phyloP scores from a whole-genome alignment of 306 rosid genomes.

The Castanea sativa region DNA sequence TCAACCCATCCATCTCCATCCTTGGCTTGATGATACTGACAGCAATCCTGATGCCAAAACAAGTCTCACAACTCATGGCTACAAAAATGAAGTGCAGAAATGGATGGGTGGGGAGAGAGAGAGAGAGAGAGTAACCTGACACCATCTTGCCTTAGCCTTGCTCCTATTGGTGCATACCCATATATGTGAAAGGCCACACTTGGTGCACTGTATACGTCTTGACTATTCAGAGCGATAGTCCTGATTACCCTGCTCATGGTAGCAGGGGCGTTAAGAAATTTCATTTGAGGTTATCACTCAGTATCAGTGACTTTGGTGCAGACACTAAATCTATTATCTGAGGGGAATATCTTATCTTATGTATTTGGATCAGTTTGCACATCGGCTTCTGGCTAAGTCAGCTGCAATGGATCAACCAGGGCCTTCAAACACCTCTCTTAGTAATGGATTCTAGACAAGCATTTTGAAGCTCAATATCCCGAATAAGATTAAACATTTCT shows the following conservation, averaged over 20 bases:
- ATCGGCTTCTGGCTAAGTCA: too few species aligned
- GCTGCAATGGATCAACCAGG: too few species aligned
- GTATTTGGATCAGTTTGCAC: too few species aligned
- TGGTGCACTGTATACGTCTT: conserved; percentile 90
- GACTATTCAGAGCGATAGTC: conserved; percentile 87
- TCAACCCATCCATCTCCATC: conserved; percentile 99
- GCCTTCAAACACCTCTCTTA: too few species aligned
- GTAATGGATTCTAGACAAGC: too few species aligned
- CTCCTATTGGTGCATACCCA: conserved; percentile 97
- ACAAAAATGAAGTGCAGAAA: conserved; percentile 5
- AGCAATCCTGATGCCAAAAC: conserved; percentile 69
- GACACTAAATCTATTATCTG: too few species aligned
- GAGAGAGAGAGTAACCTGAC: conserved; percentile 70
- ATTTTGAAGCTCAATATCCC: too few species aligned
- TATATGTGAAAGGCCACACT: conserved; percentile 92
- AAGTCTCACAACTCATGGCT: conserved; percentile 18
- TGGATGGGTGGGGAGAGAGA: background rate
- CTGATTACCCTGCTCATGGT: conserved; percentile 54
- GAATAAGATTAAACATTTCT: too few species aligned
- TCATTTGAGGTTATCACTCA: background rate
- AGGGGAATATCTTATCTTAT: too few species aligned
- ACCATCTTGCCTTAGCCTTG: conserved; percentile 96
- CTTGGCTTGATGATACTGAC: conserved; percentile 98
- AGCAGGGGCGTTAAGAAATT: conserved; percentile 16
- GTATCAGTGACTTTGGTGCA: background rate